Base-by-base conservation (phyloP, 495 filamentous ascomycete genomes). In the Hyaloscypha variabilis region DNA sequence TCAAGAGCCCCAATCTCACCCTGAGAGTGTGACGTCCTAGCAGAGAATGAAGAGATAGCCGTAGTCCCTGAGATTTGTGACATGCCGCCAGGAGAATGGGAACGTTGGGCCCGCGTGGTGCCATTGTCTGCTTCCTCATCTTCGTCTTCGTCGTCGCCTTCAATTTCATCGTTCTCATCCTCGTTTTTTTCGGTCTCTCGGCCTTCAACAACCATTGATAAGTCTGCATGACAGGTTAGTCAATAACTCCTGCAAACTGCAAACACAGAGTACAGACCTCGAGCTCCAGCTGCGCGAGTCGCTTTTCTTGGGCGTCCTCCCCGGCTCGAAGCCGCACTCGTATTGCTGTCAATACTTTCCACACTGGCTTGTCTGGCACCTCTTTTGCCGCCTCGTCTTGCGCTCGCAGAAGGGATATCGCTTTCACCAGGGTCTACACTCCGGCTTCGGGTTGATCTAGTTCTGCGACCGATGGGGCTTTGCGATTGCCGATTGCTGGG, bases 21-120 rank as follows among this genome's bases (percentile, higher is more conserved):
- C 4, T 23, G 62, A 19, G 77, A 77, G 60, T 75, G 68, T 25
- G 76, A 73, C 60, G 69, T 63, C 11, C 14, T 31, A n/a, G 30
- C 52, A 19, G 68, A 60, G 8, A 54, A 25, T 17, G 65, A 57
- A 13, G 75, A 78, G 26, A 74, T 71, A 8, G 72, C 77, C 8
- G 80, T 80, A 8, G 77, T 81, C 61, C 75, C 77, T 28, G 80
- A 81, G 51, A 78, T 69, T 56, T 69, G 73, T n/a, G 79, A 81
- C 14, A 69, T 50, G 11, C 62, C 72, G n/a, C 70, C 72, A 13
- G 73, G 69, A 8, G 78, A 80, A 39, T 71, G 55, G 6, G 60
- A 31, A 36, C 23, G 64, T n/a, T 64, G 57, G 49, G 55, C 42
- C 46, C 36, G 31, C 6, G 25, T 36, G 49, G 55, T 59, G 31